phyloP scores from a whole-genome alignment of 768 basidiomycete genomes.

The Piloderma croceum region DNA sequence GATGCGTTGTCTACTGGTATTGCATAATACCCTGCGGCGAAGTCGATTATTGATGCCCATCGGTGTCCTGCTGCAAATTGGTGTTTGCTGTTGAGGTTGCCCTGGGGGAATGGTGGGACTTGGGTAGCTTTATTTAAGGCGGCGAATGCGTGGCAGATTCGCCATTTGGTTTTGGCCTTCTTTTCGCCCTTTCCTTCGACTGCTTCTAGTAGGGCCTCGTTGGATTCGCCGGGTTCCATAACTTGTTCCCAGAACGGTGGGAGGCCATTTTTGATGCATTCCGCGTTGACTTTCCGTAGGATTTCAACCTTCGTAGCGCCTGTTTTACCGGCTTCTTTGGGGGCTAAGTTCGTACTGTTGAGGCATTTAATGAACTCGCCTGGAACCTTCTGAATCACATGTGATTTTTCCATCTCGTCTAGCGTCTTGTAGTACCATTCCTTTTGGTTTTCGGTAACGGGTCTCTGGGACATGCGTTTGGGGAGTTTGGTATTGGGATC shows the following conservation, averaged over 20 bases:
- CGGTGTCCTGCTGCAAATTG: conserved; percentile 29
- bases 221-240: background rate
- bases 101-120: conserved; percentile 27
- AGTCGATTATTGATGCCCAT: conserved; percentile 32
- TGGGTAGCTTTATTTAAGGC: conserved; percentile 29
- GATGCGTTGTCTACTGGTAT: conserved; percentile 11
- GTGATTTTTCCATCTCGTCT: conserved; percentile 30
- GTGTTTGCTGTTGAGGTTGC: conserved; percentile 37
- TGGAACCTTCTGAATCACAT: conserved; percentile 25
- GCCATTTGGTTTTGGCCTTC: conserved; percentile 21
- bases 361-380: conserved; percentile 32
- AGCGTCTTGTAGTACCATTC: conserved; percentile 26
- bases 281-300: conserved; percentile 26
- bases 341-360: conserved; percentile 28
- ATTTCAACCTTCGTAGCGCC: conserved; percentile 19
- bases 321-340: conserved; percentile 25
- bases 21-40: conserved; percentile 33
- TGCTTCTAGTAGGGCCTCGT: background rate
- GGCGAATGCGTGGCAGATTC: conserved; percentile 33
- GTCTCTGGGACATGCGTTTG: conserved; percentile 27
- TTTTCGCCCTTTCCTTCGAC: background rate
- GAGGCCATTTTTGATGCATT: conserved; percentile 24
- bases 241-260: conserved; percentile 12
- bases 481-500: conserved; percentile 22
- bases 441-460: conserved; percentile 25